A percentile compares a stretch with the other conserved stretches of the same genome.
Conservation (phyloP, 192 early-diverging fungal genomes). For the Coemansia sp. region DNA sequence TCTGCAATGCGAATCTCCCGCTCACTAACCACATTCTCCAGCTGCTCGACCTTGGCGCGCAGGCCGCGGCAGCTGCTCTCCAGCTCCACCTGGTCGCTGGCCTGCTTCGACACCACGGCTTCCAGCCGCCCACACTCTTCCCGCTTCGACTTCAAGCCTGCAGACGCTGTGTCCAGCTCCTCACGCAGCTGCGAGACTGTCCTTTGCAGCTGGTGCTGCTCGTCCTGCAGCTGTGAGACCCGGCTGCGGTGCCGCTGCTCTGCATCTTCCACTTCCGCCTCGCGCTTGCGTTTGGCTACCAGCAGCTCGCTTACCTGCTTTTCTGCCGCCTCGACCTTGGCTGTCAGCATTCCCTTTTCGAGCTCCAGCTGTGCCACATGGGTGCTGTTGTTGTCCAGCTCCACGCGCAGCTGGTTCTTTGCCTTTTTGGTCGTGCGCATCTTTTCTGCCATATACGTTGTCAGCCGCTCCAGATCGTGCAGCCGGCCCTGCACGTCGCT, state of each 20-base stretch:
- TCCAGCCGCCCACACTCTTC: conserved; percentile 41
- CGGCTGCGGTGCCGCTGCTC: conserved; percentile 38
- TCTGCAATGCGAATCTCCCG: conserved; percentile 55
- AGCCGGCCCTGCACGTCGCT: conserved; percentile 64
- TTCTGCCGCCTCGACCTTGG: conserved; percentile 31
- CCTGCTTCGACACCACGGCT: conserved; percentile 36
- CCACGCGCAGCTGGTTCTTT: conserved; percentile 53
- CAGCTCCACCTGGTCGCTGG: conserved; percentile 41
- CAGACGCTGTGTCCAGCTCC: conserved; percentile 23
- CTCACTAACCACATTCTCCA: conserved; percentile 32
- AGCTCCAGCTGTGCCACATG: conserved; percentile 42
- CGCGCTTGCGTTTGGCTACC: conserved; percentile 17
- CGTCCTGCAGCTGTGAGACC: conserved; percentile 30
- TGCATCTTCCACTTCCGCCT: conserved; percentile 24
- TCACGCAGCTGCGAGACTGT: conserved; percentile 25
- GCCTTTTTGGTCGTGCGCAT: conserved; percentile 50
- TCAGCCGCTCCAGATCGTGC: conserved; percentile 67
- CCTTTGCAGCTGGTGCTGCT: conserved; percentile 52
- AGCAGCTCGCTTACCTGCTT: conserved; percentile 20
- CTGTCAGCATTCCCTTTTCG: conserved; percentile 31
- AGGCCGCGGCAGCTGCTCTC: conserved; percentile 42
- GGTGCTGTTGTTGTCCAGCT: conserved; percentile 54
- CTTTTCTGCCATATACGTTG: conserved; percentile 53
- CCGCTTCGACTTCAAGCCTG: conserved; percentile 23
- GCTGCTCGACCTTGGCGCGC: conserved; percentile 34